Base-by-base conservation (phyloP, 2,329 filamentous ascomycete genomes). In the Claviceps africana region DNA sequence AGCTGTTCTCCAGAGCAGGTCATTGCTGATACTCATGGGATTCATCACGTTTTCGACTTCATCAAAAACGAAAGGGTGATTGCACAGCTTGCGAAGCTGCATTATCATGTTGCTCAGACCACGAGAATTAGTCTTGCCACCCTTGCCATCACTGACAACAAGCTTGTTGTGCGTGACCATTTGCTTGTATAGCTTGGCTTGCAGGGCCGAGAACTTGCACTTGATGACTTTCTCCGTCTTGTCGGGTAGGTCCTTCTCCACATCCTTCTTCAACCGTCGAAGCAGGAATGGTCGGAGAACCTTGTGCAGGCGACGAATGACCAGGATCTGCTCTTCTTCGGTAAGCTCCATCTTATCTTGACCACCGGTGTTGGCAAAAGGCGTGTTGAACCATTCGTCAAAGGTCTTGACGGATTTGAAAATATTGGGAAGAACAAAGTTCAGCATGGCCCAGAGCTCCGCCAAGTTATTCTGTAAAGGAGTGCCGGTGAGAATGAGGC, bases 181-280 rank as follows among this genome's bases (percentile, higher is more conserved):
- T 66, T 98, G 93, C 72, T 95, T 95, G 78, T 98, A 95, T 42
- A 98, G 76, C 64, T 90, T 93, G 54, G 87, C 80, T 67, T 98
- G 93, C 56, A 98, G 75, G 0, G 93, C 85, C 48, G 93, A 98
- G 71, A 97, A 95, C 67, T 91, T 94, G 76, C 91, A 97, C 74
- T 98, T 97, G 80, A 98, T 89, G 67, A 98, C 91, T 71, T 94
- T 93, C 68, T 98, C 93, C 35, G 93, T 94, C 79, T 98, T 98
- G 78, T 98, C 91, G 0, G 93, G 93, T 56, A 98, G 75, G 68
- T 98, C 93, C 71, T 97, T 96, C 70, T 98, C 93, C 66, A 98
- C 93, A 73, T 98, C 93, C 72, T 95, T 97, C 82, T 98, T 98
- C 63, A 98, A 76, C 82, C 93, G 93, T 73, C 93, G 88, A 52